Base-by-base conservation (phyloP, 495 filamentous ascomycete species). In the Penicillium salamii region DNA sequence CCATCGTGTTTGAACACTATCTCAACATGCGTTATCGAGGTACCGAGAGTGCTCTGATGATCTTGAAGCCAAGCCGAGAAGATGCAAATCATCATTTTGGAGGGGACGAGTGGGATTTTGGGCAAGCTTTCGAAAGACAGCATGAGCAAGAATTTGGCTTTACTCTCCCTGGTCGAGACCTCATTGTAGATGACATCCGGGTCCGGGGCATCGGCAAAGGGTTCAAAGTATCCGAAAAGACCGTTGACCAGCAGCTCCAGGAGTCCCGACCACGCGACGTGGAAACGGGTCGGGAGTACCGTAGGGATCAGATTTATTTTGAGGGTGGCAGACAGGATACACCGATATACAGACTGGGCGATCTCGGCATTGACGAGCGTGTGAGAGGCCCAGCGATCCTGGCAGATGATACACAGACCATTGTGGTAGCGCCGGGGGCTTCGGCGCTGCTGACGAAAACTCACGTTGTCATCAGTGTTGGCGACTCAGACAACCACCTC, bases 111-210 rank as follows among this genome's bases (percentile, higher is more conserved):
- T 44, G 76, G 75, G 89, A 81, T 3, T 96, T 89, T 65, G 88
- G 83, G 5, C 81, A 84, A 51, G 90, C 87, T 0, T 98, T 98
- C 53, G 75, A 92, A 11, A 79, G 80, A 56, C 87, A 95, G 44
- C 92, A 98, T 59, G 82, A 91, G 29, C 91, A 92, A 57, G 93
- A 97, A 59, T 98, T 97, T 64, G 92, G 90, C 0, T 97, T 98
- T 59, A 92, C 89, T 1, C 72, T 96, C 2, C 89, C 91, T 7
- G 52, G 50, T 37, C 77, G 92, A 40, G 88, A 96, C 56, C 90
- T 97, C 34, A 88, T 97, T 42, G 81, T 97, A 19, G 93, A 97
- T 49, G 92, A 96, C 67, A 85, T 97, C 9, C 83, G 93, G 15
- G 89, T 91, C 7, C 75, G 92, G 45, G 91, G 91, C 11, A 95